Percentiles rank a stretch among this genome's conserved stretches.
These are phyloP conservation scores for Leavenworthia alabamica DNA, from an alignment of 345 rosid genomes.

Conservation along the genomic window DNA sequence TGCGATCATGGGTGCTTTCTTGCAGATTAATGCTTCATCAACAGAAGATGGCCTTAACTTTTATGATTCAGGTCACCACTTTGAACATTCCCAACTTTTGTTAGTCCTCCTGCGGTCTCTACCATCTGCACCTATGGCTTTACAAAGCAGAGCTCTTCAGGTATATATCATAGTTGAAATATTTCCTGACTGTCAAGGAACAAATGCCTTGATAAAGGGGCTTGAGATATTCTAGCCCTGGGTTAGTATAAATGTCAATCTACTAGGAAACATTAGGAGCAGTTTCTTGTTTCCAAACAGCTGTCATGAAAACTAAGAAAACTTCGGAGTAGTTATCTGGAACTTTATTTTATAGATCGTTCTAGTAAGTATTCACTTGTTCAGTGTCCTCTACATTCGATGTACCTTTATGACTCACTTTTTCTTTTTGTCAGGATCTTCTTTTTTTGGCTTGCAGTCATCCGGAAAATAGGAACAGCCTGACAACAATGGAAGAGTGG, in stretches of 20 bases:
- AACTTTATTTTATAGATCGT: conserved; percentile 5
- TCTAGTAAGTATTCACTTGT: conserved; percentile 14
- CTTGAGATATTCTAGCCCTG: conserved; percentile 1
- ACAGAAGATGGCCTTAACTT: conserved; percentile 84
- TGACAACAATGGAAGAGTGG: conserved; percentile 98
- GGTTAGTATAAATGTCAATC: not conserved
- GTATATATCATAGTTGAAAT: conserved; percentile 37
- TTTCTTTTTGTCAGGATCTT: conserved; percentile 93
- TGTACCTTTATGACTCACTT: conserved; percentile 43
- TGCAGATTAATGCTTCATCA: conserved; percentile 95
- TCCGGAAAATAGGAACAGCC: conserved; percentile 85
- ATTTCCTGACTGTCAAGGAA: not conserved
- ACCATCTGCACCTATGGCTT: conserved; percentile 67
- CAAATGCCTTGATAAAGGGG: conserved; percentile 4
- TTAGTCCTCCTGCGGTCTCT: conserved; percentile 84
- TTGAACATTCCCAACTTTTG: conserved; percentile 85
- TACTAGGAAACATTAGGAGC: conserved; percentile 3
- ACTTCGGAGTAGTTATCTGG: not conserved
- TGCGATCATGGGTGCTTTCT: conserved; percentile 7
- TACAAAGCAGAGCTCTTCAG: conserved; percentile 92
- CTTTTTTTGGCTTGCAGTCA: conserved; percentile 99
- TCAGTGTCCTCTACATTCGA: conserved; percentile 15
- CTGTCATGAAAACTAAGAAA: conserved; percentile 11
- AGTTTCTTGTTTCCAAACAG: conserved; percentile 8
- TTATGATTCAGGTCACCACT: conserved; percentile 90